A percentile compares a stretch with the other conserved stretches of the same genome.
phyloP scores from a whole-genome alignment of 192 early-diverging fungal genomes.

The Umbelopsis sp. region DNA sequence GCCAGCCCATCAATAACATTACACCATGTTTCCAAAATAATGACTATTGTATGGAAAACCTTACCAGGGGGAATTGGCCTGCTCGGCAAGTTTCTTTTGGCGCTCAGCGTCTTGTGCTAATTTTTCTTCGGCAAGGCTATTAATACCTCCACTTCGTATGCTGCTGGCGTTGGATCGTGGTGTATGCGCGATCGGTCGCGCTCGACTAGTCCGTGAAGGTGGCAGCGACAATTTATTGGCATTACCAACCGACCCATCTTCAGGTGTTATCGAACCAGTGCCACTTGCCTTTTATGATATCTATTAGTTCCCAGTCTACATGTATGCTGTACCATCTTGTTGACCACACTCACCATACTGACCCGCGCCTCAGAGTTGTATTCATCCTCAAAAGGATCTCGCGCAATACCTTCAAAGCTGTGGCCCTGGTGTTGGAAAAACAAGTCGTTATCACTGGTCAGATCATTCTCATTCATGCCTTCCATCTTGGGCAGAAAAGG shows the following conservation, averaged over 20 bases:
- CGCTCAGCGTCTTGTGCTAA: neutral
- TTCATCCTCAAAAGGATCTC: constrained; percentile 14
- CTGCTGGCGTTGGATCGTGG: constrained; percentile 10
- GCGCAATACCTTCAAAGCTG: constrained; percentile 1
- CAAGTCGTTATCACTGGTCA: constrained; percentile 4
- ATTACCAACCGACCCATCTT: neutral
- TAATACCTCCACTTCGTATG: constrained; percentile 16
- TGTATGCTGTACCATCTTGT: no score
- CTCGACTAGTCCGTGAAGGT: neutral
- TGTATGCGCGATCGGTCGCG: neutral
- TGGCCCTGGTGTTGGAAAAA: constrained; percentile 15
- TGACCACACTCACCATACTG: neutral
- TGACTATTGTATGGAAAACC: neutral
- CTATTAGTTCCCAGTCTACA: no score
- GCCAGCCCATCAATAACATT: neutral
- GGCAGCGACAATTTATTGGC: neutral
- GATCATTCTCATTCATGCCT: constrained; percentile 13
- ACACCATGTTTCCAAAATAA: neutral
- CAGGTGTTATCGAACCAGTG: neutral
- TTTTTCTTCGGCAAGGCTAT: constrained; percentile 7
- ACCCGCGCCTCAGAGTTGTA: neutral
- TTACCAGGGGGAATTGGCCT: constrained; percentile 25
- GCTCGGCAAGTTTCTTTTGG: constrained; percentile 16
- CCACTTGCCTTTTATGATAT: neutral
- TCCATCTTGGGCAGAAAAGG: constrained; percentile 9